These are phyloP conservation scores for Ophiocordyceps robertsii DNA, from an alignment of 2,329 filamentous ascomycete species.

Conservation along the genomic window DNA sequence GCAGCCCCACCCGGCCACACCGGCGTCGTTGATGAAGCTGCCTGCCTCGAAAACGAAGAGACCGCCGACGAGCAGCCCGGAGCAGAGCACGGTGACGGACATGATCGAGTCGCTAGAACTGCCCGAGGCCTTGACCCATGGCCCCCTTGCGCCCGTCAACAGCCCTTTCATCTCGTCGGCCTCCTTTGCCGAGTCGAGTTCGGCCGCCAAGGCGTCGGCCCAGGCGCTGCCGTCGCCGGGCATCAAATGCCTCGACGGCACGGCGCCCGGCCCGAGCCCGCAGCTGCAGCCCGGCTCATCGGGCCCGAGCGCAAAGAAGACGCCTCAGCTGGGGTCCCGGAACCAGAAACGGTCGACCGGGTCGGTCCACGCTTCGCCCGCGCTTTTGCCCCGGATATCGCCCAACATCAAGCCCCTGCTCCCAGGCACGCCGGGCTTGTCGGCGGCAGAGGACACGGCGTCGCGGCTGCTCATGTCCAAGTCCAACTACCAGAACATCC, in stretches of 20 bases:
- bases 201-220: conserved; percentile 34
- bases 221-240: conserved; percentile 35
- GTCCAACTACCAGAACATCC: conserved; percentile 94
- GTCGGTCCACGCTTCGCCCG: conserved; percentile 72
- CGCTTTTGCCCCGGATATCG: conserved; percentile 77
- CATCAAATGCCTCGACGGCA: conserved; percentile 25
- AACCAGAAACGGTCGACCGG: conserved; percentile 61
- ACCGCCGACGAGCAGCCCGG: conserved; percentile 24
- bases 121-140: conserved; percentile 50
- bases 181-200: conserved; percentile 20
- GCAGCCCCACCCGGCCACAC: conserved; percentile 58
- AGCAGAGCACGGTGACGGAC: conserved; percentile 31
- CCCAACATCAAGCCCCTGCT: conserved; percentile 88
- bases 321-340: conserved; percentile 42
- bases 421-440: conserved; percentile 41
- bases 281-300: conserved; percentile 40
- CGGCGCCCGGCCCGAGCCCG: conserved; percentile 53
- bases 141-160: conserved; percentile 19
- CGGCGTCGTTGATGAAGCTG: conserved; percentile 77
- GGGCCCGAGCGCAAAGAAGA: conserved; percentile 34
- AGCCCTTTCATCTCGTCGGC: conserved; percentile 26
- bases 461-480: conserved; percentile 79
- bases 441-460: conserved; percentile 44
- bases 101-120: conserved; percentile 49
- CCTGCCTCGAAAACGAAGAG: conserved; percentile 40